phyloP scores from a whole-genome alignment of 192 early-diverging fungal genomes.

The Podila verticillata region DNA sequence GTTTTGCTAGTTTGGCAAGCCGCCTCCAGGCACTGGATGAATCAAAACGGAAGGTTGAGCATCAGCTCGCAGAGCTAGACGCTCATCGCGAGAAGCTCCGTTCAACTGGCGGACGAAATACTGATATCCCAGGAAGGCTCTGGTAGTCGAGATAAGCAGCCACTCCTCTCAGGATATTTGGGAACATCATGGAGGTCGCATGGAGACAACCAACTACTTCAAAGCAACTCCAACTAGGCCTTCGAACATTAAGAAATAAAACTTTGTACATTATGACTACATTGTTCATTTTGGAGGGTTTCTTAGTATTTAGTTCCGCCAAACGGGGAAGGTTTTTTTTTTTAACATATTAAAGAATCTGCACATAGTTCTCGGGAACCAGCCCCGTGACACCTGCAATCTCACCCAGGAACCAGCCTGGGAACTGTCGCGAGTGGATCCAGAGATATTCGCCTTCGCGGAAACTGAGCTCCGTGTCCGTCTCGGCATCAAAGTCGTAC shows the following conservation, averaged over 20 bases:
- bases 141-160: conserved; percentile 2
- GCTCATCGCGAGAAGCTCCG: conserved; percentile 25
- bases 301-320: no score
- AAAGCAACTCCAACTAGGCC: no score
- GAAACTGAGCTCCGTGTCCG: conserved; percentile 72
- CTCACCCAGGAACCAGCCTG: conserved; percentile 81
- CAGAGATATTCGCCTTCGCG: conserved; percentile 70
- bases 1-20: conserved; percentile 10
- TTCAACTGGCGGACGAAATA: conserved; percentile 8
- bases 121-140: conserved; percentile 28
- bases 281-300: no score
- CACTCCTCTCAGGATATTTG: no score
- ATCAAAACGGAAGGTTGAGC: conserved; percentile 23
- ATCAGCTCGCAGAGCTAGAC: conserved; percentile 30
- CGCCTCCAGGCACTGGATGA: conserved; percentile 23
- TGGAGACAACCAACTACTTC: no score
- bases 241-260: no score
- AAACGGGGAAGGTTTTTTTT: no score
- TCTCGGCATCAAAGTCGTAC: conserved; percentile 82
- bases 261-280: no score
- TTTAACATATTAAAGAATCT: conserved; percentile 51
- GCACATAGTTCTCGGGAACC: conserved; percentile 82
- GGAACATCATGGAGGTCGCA: no score
- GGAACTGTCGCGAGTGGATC: conserved; percentile 77
- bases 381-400: conserved; percentile 70